Conservation (phyloP, 345 rosid genomes). For the Ceriops tagal region DNA sequence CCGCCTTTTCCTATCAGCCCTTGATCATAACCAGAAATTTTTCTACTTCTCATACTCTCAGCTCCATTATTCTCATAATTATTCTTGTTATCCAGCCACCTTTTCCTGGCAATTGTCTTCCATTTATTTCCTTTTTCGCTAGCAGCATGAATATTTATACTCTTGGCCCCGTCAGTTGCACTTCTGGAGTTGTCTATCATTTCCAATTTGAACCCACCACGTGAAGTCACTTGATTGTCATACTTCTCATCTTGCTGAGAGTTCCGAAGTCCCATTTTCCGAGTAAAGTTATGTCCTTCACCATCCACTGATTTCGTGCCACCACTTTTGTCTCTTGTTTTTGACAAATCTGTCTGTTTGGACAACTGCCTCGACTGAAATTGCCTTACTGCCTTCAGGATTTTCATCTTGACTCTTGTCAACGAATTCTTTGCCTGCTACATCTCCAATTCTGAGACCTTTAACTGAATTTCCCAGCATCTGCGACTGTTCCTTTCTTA, state of each 20-base stretch:
- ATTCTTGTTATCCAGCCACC: slow-evolving; percentile 24
- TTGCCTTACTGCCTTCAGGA: slow-evolving; percentile 9
- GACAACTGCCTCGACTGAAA: slow-evolving; percentile 5
- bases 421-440: neutral
- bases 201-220: slow-evolving; percentile 27
- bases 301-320: slow-evolving; percentile 2
- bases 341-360: neutral
- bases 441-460: neutral
- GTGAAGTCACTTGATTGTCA: slow-evolving; percentile 9
- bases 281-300: slow-evolving; percentile 8
- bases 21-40: slow-evolving; percentile 2
- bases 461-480: slow-evolving; percentile 8
- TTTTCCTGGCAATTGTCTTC: slow-evolving; percentile 31
- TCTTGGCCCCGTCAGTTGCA: slow-evolving; percentile 8
- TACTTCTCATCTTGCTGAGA: slow-evolving; percentile 16
- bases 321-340: slow-evolving; percentile 9
- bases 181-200: slow-evolving; percentile 5
- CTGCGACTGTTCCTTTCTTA: slow-evolving; percentile 3
- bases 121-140: slow-evolving; percentile 32
- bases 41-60: slow-evolving; percentile 9
- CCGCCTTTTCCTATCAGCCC: slow-evolving; percentile 15
- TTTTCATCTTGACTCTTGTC: neutral
- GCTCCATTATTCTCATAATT: slow-evolving; percentile 11
- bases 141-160: slow-evolving; percentile 15
- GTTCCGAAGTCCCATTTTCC: slow-evolving; percentile 4